phyloP scores from a whole-genome alignment of 2,329 filamentous ascomycete species.

The Penicillium griseofulvum region DNA sequence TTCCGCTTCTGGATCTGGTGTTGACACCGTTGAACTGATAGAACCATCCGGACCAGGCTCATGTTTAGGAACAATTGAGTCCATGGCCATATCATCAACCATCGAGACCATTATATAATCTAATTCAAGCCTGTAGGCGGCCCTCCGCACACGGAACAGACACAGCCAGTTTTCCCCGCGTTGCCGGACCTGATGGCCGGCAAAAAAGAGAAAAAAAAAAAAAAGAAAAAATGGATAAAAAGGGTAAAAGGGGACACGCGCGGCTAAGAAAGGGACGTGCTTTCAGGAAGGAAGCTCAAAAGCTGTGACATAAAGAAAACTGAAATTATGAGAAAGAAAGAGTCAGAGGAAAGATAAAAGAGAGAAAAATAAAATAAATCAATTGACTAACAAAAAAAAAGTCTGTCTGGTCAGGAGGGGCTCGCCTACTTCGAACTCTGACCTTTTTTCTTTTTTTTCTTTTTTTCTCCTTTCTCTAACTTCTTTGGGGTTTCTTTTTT shows the following conservation, averaged over 20 bases:
- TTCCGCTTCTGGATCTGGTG: constrained; percentile 46
- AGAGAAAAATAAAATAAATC: constrained; percentile 33
- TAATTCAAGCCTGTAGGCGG: constrained; percentile 7
- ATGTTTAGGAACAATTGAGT: constrained; percentile 21
- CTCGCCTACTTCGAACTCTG: constrained; percentile 9
- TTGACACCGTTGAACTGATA: constrained; percentile 46
- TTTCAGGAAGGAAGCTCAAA: constrained; percentile 10
- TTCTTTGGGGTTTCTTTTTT: constrained; percentile 6
- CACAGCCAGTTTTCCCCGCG: constrained; percentile 13
- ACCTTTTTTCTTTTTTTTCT: constrained; percentile 14
- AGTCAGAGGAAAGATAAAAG: constrained; percentile 33
- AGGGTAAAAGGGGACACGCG: constrained; percentile 31
- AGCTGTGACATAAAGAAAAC: constrained; percentile 43
- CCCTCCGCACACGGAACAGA: constrained; percentile 9
- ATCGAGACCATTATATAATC: constrained; percentile 43
- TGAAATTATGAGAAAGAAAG: constrained; percentile 29
- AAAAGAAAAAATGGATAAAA: background rate
- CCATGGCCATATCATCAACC: constrained; percentile 43
- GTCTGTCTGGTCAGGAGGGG: constrained; percentile 20
- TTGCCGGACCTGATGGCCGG: background rate
- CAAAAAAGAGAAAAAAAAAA: constrained; percentile 1
- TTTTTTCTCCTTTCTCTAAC: constrained; percentile 11
- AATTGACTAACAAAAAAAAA: constrained; percentile 41
- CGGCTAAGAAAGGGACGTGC: constrained; percentile 44
- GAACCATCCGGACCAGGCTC: constrained; percentile 38